Percentiles rank a stretch among this genome's conserved stretches.
phyloP scores from a whole-genome alignment of 1,139 yeast species.

The Candida tetrigidarum region DNA sequence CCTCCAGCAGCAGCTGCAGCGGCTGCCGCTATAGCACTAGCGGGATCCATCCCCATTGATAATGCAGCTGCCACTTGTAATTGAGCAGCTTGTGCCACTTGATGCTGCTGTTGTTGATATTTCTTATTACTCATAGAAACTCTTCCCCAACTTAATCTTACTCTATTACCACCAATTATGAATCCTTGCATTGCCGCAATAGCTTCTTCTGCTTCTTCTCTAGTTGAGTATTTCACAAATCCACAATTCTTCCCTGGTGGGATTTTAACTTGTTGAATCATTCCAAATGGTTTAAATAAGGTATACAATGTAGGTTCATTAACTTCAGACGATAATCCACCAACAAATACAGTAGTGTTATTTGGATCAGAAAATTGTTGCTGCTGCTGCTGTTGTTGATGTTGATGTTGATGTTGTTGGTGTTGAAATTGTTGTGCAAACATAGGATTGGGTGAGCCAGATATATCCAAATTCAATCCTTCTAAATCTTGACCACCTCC shows the following conservation, averaged over 20 bases:
- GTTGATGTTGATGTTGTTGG: slow-evolving; percentile 29
- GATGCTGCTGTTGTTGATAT: slow-evolving; percentile 39
- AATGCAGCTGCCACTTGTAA: slow-evolving; percentile 40
- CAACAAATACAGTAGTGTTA: slow-evolving; percentile 94
- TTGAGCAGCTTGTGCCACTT: slow-evolving; percentile 35
- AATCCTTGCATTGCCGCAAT: slow-evolving; percentile 93
- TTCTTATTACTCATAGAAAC: slow-evolving; percentile 39
- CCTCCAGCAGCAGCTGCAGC: slow-evolving; percentile 29
- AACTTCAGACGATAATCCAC: slow-evolving; percentile 80
- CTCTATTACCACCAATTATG: slow-evolving; percentile 83
- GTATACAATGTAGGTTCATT: slow-evolving; percentile 75
- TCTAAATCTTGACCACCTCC: slow-evolving; percentile 8
- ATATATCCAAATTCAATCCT: slow-evolving; percentile 9
- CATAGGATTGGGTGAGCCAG: slow-evolving; percentile 5
- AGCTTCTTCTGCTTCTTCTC: slow-evolving; percentile 89
- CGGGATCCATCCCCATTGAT: slow-evolving; percentile 43
- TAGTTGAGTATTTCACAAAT: slow-evolving; percentile 78
- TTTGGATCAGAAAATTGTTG: slow-evolving; percentile 70
- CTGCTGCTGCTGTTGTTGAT: slow-evolving; percentile 15
- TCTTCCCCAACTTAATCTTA: slow-evolving; percentile 91
- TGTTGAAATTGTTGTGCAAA: too few species aligned
- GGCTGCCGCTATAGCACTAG: slow-evolving; percentile 31
- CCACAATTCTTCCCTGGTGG: slow-evolving; percentile 96
- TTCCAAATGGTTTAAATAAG: slow-evolving; percentile 83
- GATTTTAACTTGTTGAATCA: slow-evolving; percentile 80